A percentile compares a stretch with the other conserved stretches of the same genome.
These are phyloP conservation scores for Austroboletus rostrupii DNA, from an alignment of 1,284 basidiomycete species.

Conservation along the genomic window DNA sequence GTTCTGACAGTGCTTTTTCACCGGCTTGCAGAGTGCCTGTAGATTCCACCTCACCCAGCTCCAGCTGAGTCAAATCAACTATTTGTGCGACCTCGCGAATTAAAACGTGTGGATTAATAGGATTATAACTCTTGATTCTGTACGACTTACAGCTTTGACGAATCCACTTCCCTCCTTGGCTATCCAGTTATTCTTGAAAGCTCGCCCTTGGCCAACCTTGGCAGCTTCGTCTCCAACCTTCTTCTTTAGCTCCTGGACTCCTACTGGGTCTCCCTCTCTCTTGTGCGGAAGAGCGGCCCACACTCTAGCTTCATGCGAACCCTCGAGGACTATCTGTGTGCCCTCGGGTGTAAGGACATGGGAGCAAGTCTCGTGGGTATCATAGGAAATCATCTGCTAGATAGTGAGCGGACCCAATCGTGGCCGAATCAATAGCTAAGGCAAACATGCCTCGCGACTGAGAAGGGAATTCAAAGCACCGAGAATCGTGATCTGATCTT, in stretches of 20 bases:
- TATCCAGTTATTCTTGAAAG: conserved; percentile 98
- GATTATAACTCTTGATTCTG: background rate
- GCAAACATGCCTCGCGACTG: conserved; percentile 72
- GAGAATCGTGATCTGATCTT: conserved; percentile 78
- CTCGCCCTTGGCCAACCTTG: conserved; percentile 90
- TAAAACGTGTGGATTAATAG: conserved; percentile 3
- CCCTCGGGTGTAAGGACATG: conserved; percentile 82
- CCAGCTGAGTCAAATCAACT: conserved; percentile 68
- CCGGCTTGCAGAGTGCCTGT: conserved; percentile 69
- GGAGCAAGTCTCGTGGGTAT: conserved; percentile 71
- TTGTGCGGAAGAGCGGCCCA: conserved; percentile 79
- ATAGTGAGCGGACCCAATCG: conserved; percentile 17
- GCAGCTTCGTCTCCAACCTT: conserved; percentile 79
- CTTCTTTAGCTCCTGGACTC: conserved; percentile 66
- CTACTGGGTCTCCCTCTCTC: conserved; percentile 65
- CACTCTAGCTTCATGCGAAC: conserved; percentile 92
- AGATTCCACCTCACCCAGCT: conserved; percentile 73
- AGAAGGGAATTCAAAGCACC: conserved; percentile 85
- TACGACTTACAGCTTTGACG: conserved; percentile 70
- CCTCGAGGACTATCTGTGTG: conserved; percentile 68
- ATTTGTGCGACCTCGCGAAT: conserved; percentile 54
- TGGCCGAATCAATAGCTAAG: conserved; percentile 3
- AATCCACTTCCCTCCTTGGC: conserved; percentile 87
- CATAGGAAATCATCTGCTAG: conserved; percentile 80
- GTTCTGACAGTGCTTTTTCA: conserved; percentile 79